Percentiles rank a stretch among this genome's conserved stretches.
Conservation (phyloP, 1,284 basidiomycete species). For the Marasmius sp. region DNA sequence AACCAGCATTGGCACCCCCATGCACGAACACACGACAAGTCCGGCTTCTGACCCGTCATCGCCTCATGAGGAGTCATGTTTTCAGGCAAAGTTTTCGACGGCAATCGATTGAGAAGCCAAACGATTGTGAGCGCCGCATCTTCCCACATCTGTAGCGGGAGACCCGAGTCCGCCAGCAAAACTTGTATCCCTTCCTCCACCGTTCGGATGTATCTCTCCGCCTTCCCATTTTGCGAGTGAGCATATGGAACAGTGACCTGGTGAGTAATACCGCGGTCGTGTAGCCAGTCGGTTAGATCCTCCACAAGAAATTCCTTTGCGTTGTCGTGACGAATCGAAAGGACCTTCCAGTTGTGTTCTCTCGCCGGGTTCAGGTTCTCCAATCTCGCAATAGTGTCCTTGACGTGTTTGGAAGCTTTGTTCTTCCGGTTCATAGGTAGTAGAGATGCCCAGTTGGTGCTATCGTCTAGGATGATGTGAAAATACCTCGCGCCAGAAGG, state of each 20-base stretch:
- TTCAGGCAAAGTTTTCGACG: not conserved
- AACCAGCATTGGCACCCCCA: not conserved
- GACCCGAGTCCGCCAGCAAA: conserved; percentile 22
- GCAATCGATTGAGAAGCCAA: not conserved
- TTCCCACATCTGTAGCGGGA: conserved; percentile 21
- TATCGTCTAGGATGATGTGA: conserved; percentile 21
- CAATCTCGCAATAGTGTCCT: not conserved
- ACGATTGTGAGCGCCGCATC: conserved; percentile 5
- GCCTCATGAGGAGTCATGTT: not conserved
- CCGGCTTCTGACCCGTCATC: not conserved
- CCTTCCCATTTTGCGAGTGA: conserved; percentile 30
- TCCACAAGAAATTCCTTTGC: not conserved
- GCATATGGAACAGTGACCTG: conserved; percentile 24
- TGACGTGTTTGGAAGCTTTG: not conserved
- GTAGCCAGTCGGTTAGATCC: not conserved
- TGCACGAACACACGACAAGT: not conserved
- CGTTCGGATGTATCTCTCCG: conserved; percentile 29
- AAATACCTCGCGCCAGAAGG: conserved; percentile 16
- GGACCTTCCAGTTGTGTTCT: not conserved
- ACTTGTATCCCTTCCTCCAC: no score
- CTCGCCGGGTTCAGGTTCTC: not conserved
- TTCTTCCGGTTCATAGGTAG: not conserved
- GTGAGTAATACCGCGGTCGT: conserved; percentile 16
- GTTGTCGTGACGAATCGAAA: not conserved
- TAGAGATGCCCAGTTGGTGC: conserved; percentile 15